phyloP scores from a whole-genome alignment of 2,329 filamentous ascomycete species.

The Epichloe scottii region DNA sequence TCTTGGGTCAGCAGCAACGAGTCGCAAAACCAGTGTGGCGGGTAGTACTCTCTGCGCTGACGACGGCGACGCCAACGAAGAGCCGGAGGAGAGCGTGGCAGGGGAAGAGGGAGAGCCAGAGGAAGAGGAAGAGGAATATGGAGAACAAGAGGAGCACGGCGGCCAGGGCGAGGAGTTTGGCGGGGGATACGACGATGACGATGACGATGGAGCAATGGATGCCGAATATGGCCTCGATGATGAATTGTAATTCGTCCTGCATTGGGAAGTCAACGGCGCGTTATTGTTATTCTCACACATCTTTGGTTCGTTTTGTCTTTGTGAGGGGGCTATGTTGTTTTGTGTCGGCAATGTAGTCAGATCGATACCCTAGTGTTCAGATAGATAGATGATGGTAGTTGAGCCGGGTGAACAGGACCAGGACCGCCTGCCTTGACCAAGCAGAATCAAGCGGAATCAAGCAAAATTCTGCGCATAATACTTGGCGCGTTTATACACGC shows the following conservation, averaged over 20 bases:
- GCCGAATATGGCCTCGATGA: slow-evolving; percentile 15
- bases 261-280: background rate
- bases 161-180: slow-evolving; percentile 22
- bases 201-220: slow-evolving; percentile 25
- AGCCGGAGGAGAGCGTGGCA: slow-evolving; percentile 23
- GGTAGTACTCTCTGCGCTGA: slow-evolving; percentile 24
- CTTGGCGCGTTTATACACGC: no score
- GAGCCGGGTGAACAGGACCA: no score
- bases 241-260: background rate
- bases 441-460: no score
- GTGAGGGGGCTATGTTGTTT: no score
- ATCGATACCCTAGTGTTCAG: no score
- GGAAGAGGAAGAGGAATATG: slow-evolving; percentile 18
- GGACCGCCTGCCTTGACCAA: no score
- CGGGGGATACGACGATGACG: slow-evolving; percentile 23
- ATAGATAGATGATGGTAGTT: no score
- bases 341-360: no score
- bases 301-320: no score
- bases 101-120: slow-evolving; percentile 21
- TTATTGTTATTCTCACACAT: background rate
- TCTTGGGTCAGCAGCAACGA: slow-evolving; percentile 38
- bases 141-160: slow-evolving; percentile 24
- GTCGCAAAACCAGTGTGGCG: slow-evolving; percentile 28
- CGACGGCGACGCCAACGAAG: slow-evolving; percentile 21
- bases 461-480: no score